These are phyloP conservation scores for Cucurbita maxima DNA, from an alignment of 306 rosid genomes.

Conservation along the genomic window DNA sequence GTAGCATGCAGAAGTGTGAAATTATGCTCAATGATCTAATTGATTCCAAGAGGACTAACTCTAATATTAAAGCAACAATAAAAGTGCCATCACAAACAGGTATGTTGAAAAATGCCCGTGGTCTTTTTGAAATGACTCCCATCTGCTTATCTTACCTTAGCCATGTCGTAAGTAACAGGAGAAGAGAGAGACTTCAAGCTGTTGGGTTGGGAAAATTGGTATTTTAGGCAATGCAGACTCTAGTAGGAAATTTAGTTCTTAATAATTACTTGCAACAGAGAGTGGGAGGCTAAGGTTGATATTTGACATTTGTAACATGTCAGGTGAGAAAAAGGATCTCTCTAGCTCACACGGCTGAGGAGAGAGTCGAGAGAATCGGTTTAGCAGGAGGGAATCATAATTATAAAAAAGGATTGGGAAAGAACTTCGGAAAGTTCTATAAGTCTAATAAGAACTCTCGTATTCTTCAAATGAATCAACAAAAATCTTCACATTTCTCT, in stretches of 20 bases:
- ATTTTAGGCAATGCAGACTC: neutral
- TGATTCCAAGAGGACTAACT: conserved; percentile 67
- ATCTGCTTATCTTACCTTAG: neutral
- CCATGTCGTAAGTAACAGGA: neutral
- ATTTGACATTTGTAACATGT: neutral
- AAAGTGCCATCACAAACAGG: conserved; percentile 37
- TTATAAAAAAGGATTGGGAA: neutral
- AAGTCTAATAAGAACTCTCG: neutral
- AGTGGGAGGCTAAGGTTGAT: neutral
- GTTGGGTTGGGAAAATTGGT: neutral
- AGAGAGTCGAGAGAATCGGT: neutral
- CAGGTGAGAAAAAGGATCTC: neutral
- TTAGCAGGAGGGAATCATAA: neutral
- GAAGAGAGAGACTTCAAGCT: neutral
- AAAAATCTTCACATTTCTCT: neutral
- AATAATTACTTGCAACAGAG: neutral
- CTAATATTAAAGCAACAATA: conserved; percentile 82
- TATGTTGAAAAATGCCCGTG: conserved; percentile 11
- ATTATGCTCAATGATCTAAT: conserved; percentile 91
- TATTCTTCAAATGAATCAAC: neutral
- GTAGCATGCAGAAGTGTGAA: conserved; percentile 95
- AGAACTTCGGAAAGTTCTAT: neutral
- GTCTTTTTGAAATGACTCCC: neutral
- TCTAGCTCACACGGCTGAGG: neutral
- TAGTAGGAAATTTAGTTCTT: neutral